phyloP scores from a whole-genome alignment of 2,329 filamentous ascomycete genomes.

The Apiospora pterosperma region DNA sequence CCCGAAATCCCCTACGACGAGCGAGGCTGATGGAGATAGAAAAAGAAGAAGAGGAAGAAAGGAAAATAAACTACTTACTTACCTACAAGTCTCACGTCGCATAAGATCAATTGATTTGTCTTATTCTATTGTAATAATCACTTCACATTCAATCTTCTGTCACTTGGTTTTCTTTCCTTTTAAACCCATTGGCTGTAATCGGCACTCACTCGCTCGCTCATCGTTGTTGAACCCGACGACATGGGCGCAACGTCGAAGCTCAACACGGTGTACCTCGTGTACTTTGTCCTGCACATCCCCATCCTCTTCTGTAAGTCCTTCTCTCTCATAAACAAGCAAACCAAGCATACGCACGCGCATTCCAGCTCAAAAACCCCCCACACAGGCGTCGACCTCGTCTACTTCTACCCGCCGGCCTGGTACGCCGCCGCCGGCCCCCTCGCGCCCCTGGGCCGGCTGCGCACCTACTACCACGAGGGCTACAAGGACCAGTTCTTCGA shows the following conservation, averaged over 20 bases:
- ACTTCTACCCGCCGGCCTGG: constrained; percentile 47
- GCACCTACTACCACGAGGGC: constrained; percentile 41
- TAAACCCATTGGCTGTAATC: background rate
- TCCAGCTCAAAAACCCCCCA: background rate
- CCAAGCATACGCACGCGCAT: too few species aligned
- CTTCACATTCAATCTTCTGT: too few species aligned
- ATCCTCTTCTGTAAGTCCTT: constrained; percentile 27
- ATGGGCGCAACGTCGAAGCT: constrained; percentile 17
- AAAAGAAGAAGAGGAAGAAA: too few species aligned
- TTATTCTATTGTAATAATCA: background rate
- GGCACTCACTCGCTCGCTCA: background rate
- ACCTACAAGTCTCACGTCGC: background rate
- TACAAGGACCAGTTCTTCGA: constrained; percentile 54
- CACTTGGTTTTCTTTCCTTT: background rate
- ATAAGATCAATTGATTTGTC: background rate
- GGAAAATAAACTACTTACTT: background rate
- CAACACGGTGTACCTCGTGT: constrained; percentile 28
- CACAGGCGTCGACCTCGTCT: constrained; percentile 51
- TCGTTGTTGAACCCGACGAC: constrained; percentile 13
- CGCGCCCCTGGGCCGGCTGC: constrained; percentile 43
- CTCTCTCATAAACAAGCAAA: too few species aligned
- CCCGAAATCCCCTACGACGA: background rate
- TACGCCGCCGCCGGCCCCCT: constrained; percentile 38
- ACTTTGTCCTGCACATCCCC: constrained; percentile 29
- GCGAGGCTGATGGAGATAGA: background rate